A percentile compares a stretch with the other conserved stretches of the same genome.
Evolutionary conservation across 164 flowering plant genomes (phyloP).

Genomic region (Chimonanthus praecox): DNA sequence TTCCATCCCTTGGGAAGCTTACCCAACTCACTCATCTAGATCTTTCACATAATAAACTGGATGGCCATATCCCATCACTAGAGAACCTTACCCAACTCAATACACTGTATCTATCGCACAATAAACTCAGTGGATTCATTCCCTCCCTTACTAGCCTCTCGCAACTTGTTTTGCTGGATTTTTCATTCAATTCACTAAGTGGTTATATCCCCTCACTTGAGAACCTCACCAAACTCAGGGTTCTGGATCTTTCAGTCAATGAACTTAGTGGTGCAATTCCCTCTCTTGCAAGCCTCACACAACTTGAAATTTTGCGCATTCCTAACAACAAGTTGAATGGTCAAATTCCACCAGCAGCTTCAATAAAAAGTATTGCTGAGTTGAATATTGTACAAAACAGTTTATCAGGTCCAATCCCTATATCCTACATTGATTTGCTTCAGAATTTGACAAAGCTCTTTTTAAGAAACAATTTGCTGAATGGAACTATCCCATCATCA

Average conservation of each 20-base stretch:
- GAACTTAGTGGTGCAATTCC: not conserved
- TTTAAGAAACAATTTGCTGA: not conserved
- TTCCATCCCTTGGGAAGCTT: constrained; percentile 3
- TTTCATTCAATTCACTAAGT: constrained; percentile 19
- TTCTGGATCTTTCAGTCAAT: not conserved
- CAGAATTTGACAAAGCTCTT: accelerated
- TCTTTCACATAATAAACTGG: constrained; percentile 16
- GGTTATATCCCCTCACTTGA: constrained; percentile 35
- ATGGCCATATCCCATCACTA: constrained; percentile 19
- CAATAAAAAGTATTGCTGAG: too few relatives aligned
- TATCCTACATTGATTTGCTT: not conserved
- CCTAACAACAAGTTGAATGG: constrained; percentile 25
- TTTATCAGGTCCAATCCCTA: not conserved
- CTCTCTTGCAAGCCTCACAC: not conserved
- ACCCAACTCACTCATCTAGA: constrained; percentile 31
- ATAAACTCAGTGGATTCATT: constrained; percentile 30
- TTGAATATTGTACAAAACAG: too few relatives aligned
- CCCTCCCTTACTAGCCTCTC: constrained; percentile 30
- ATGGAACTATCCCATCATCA: not conserved
- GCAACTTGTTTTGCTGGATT: constrained; percentile 23
- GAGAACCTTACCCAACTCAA: constrained; percentile 22
- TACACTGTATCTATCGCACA: constrained; percentile 36
- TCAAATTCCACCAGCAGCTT: not conserved
- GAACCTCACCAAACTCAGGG: not conserved
- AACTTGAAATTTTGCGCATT: constrained; percentile 16